Base-by-base conservation (phyloP, 768 basidiomycete genomes). In the Amanita polypyramis region DNA sequence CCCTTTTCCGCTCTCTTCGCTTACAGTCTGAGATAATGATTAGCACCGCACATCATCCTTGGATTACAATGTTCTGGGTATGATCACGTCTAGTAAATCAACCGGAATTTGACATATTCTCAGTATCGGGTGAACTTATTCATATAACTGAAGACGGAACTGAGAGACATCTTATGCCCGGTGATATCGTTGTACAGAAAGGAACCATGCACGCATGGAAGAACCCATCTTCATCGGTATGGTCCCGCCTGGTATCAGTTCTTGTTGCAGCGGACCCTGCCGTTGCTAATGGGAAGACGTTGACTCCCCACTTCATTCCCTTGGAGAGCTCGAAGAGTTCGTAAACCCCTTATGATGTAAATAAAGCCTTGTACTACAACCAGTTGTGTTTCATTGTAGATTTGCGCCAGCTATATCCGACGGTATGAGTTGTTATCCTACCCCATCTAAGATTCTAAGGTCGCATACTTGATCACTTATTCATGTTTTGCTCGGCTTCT, bases 161-260 rank as follows among this genome's bases (percentile, higher is more conserved):
- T 6, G 75, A 80, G 59, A 74, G 61, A 15, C 65, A 69, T 42
- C 55, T 80, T 43, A 72, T 71, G 45, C 72, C 77, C 19, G 79
- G 78, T 27, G 77, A 79, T 58, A 65, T 68, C 1, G 72, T 80
- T 39, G 62, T 80, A 29, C 75, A 77, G 60, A 73, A 71, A 49
- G 80, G 79, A 7, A 76, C 73, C 0, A 65, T 78, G 59, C 80
- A 82, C 54, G 75, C 73, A 12, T 83, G 79, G 80, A 72, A 60
- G 45, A 81, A 82, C 58, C 75, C 77, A 8, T 72, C 73, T 1
- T 60, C 62, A 8, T 55, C 60, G 20, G 20, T 20, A 29, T 79
- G 76, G 72, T 60, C 72, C 8, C 64, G 77, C 19, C 80, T 76
- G 76, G 60, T 73, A 32, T 66, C 71, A 7, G 67, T 77, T 38